These are phyloP conservation scores for Euphorbia lathyris DNA, from an alignment of 345 rosid species.

Conservation along the genomic window DNA sequence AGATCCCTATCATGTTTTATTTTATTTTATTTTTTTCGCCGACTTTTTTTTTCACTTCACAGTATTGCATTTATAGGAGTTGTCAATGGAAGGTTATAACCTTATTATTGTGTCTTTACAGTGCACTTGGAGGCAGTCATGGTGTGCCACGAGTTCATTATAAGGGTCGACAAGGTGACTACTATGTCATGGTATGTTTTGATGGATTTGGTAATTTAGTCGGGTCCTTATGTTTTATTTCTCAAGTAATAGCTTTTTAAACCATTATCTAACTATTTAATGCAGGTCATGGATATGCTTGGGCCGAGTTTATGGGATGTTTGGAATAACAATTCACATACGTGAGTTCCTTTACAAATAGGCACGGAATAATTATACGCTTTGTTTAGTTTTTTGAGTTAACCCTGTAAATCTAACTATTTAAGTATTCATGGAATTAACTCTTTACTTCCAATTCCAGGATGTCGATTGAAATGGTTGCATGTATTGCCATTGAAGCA, in stretches of 20 bases:
- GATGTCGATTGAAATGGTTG: constrained; percentile 84
- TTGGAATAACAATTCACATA: constrained; percentile 65
- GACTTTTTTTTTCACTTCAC: not conserved
- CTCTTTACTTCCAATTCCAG: constrained; percentile 33
- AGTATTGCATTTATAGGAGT: not conserved
- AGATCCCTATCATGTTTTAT: constrained; percentile 24
- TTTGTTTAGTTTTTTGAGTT: not conserved
- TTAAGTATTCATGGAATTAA: not conserved
- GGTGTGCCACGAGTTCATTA: constrained; percentile 83
- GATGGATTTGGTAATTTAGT: not conserved
- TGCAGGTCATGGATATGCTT: constrained; percentile 89
- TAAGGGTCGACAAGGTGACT: constrained; percentile 82
- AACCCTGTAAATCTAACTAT: not conserved
- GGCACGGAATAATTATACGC: not conserved
- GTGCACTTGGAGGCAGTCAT: constrained; percentile 83
- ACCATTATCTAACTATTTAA: not conserved
- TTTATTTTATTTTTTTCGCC: not conserved
- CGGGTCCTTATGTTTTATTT: not conserved
- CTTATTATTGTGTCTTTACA: constrained; percentile 15
- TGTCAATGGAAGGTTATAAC: not conserved
- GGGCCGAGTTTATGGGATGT: constrained; percentile 91
- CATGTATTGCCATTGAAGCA: constrained; percentile 89
- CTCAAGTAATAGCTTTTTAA: not conserved
- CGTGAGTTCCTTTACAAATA: constrained; percentile 37
- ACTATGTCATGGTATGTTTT: constrained; percentile 70